These are phyloP conservation scores for Fusarium austroafricanum DNA, from an alignment of 2,329 filamentous ascomycete genomes.

Conservation along the genomic window DNA sequence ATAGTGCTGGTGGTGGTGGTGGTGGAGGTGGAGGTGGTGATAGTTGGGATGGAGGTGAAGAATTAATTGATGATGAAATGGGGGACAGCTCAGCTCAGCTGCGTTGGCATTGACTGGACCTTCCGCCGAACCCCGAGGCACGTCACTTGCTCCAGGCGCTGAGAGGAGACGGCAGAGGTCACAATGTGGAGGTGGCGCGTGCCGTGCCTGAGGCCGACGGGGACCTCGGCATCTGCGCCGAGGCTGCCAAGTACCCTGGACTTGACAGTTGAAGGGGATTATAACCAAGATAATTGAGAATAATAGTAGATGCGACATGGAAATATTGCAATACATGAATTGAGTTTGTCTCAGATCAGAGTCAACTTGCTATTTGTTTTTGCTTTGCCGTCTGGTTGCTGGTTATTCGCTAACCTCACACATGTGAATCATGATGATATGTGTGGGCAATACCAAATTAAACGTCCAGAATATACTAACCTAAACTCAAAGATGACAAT, in stretches of 20 bases:
- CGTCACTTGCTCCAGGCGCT: conserved; percentile 31
- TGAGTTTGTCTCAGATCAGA: background rate
- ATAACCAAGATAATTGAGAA: background rate
- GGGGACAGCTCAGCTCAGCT: conserved; percentile 12
- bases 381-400: background rate
- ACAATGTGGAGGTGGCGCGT: conserved; percentile 39
- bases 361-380: accelerated
- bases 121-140: conserved; percentile 40
- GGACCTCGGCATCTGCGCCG: conserved; percentile 27
- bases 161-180: background rate
- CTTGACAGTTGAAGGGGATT: conserved; percentile 1
- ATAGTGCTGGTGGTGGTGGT: conserved; percentile 20
- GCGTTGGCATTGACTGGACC: conserved; percentile 3
- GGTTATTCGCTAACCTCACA: background rate
- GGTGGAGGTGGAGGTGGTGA: conserved; percentile 24
- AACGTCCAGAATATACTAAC: too few species aligned
- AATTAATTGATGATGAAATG: conserved; percentile 8
- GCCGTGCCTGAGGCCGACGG: conserved; percentile 43
- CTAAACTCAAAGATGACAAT: too few species aligned
- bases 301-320: background rate
- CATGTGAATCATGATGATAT: background rate
- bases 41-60: conserved; percentile 17
- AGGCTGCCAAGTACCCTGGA: conserved; percentile 25
- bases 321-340: background rate
- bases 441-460: background rate